Evolutionary conservation across 306 rosid species (phyloP).

Genomic region (Carpinus fangiana): DNA sequence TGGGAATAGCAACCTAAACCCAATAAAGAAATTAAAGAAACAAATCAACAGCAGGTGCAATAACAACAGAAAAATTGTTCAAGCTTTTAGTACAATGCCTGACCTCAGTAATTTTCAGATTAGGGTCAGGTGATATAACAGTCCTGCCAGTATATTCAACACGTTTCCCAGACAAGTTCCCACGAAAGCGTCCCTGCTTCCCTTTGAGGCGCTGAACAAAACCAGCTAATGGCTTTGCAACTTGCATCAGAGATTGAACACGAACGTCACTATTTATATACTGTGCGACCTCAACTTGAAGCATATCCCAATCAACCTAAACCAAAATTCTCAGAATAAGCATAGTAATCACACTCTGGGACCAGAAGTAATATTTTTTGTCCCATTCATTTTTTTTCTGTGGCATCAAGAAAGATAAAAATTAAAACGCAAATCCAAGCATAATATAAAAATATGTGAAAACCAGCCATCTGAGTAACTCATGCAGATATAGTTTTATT

Average conservation of each 20-base stretch:
- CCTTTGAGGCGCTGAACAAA: constrained; percentile 93
- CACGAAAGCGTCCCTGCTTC: constrained; percentile 92
- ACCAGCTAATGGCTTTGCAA: constrained; percentile 57
- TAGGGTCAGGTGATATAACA: constrained; percentile 97
- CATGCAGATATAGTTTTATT: neutral
- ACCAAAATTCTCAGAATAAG: constrained; percentile 34
- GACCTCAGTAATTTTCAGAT: constrained; percentile 91
- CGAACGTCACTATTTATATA: constrained; percentile 85
- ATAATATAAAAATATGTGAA: neutral
- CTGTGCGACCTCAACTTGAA: constrained; percentile 80
- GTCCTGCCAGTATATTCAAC: constrained; percentile 93
- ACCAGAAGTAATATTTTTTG: neutral
- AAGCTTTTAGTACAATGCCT: constrained; percentile 21
- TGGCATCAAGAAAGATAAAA: neutral
- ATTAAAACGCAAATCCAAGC: neutral
- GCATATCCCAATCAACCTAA: constrained; percentile 63
- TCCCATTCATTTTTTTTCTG: neutral
- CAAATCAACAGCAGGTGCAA: constrained; percentile 4
- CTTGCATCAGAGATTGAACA: constrained; percentile 45
- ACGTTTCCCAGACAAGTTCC: constrained; percentile 93
- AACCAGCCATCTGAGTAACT: neutral
- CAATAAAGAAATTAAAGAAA: constrained; percentile 26
- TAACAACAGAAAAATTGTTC: constrained; percentile 8
- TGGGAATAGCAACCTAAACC: constrained; percentile 88
- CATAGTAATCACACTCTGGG: constrained; percentile 18